A percentile compares a stretch with the other conserved stretches of the same genome.
phyloP scores from a whole-genome alignment of 306 rosid species.

The Benincasa hispida region DNA sequence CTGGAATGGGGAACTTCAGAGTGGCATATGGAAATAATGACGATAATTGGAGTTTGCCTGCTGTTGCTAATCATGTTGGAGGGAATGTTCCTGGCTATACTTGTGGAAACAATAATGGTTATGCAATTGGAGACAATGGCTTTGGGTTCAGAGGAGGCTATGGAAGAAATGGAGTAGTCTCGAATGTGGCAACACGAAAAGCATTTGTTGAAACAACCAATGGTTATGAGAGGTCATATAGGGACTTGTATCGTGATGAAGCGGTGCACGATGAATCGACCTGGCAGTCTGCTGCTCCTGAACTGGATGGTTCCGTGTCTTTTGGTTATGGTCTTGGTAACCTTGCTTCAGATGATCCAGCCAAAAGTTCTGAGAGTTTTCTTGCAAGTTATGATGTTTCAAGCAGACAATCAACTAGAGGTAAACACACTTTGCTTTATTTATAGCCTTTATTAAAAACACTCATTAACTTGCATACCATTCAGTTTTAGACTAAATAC shows the following conservation, averaged over 20 bases:
- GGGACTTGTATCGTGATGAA: constrained; percentile 50
- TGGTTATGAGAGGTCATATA: constrained; percentile 70
- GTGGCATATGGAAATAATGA: constrained; percentile 53
- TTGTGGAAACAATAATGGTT: constrained; percentile 39
- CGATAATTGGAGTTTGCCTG: constrained; percentile 46
- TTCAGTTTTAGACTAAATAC: neutral
- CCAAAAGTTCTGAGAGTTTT: constrained; percentile 53
- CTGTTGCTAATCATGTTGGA: constrained; percentile 48
- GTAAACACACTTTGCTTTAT: constrained; percentile 28
- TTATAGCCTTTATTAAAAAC: neutral
- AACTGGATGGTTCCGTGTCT: constrained; percentile 56
- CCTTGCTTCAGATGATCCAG: constrained; percentile 48
- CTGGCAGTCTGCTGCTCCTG: constrained; percentile 69
- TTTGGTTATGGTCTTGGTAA: constrained; percentile 57
- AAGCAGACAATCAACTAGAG: constrained; percentile 81
- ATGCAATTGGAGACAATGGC: constrained; percentile 54
- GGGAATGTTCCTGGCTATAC: constrained; percentile 45
- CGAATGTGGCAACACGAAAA: constrained; percentile 36
- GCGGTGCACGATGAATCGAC: constrained; percentile 52
- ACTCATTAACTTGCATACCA: neutral
- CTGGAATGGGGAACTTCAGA: constrained; percentile 60
- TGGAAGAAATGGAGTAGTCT: constrained; percentile 50
- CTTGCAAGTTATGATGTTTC: constrained; percentile 61
- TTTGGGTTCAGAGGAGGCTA: constrained; percentile 62
- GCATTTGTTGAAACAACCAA: constrained; percentile 37